Conservation (phyloP, 371 early-diverging fungal genomes). For the Thermomucor indicae-seudaticae region DNA sequence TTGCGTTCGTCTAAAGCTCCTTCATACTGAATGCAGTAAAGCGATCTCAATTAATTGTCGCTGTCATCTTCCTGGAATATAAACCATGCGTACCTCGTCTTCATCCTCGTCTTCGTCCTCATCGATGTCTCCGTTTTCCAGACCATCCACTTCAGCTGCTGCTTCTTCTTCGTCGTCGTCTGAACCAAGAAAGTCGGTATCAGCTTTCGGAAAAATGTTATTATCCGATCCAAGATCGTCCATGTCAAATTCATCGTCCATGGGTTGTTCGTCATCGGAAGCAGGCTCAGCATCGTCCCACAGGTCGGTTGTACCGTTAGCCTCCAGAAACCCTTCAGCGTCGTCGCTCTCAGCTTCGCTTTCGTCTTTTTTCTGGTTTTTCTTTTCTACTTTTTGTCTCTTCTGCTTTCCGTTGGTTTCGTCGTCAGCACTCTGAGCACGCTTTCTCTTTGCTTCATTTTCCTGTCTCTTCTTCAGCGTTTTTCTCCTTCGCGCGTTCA, state of each 20-base stretch:
- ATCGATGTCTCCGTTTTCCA: conserved; percentile 17
- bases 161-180: conserved; percentile 50
- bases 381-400: conserved; percentile 21
- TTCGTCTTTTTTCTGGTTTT: conserved; percentile 21
- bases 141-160: conserved; percentile 22
- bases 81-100: conserved; percentile 12
- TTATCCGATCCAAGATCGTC: conserved; percentile 22
- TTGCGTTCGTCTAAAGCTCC: conserved; percentile 63
- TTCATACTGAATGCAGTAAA: neutral
- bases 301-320: no score
- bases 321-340: no score
- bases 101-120: conserved; percentile 35
- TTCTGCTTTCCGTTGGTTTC: conserved; percentile 31
- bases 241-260: conserved; percentile 31
- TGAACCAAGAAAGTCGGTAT: conserved; percentile 50
- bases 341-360: conserved; percentile 1
- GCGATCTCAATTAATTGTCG: neutral
- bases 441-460: no score
- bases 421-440: conserved; percentile 7
- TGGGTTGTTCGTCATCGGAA: conserved; percentile 36
- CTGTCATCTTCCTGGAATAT: neutral
- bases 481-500: conserved; percentile 2
- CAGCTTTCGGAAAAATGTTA: conserved; percentile 44
- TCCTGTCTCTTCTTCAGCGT: conserved; percentile 8
- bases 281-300: conserved; percentile 52